Conservation (phyloP, 108 stramenopile species). For the Heterococcus sp. region DNA sequence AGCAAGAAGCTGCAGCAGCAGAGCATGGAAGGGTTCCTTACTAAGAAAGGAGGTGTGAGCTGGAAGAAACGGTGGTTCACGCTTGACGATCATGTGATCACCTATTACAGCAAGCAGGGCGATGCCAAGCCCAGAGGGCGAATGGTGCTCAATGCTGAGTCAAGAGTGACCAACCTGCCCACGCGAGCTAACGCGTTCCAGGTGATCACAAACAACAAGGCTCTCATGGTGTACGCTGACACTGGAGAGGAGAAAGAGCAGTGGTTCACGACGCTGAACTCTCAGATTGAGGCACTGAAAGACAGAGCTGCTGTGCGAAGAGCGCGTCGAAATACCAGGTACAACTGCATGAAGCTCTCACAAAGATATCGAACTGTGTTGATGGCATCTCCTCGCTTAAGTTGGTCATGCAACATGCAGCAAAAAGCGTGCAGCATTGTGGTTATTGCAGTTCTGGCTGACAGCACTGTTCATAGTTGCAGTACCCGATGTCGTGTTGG, state of each 20-base stretch:
- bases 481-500: background rate
- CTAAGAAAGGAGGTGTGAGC: constrained; percentile 48
- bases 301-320: constrained; percentile 12
- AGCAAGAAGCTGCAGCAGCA: background rate
- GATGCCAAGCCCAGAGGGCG: constrained; percentile 31
- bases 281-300: constrained; percentile 21
- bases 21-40: constrained; percentile 35
- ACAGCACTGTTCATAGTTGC: background rate
- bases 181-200: constrained; percentile 35
- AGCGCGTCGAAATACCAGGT: constrained; percentile 30
- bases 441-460: background rate
- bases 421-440: background rate
- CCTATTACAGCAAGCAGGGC: constrained; percentile 45
- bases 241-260: constrained; percentile 24
- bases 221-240: constrained; percentile 46
- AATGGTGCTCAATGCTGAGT: constrained; percentile 46
- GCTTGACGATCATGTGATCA: constrained; percentile 40
- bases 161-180: constrained; percentile 26
- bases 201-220: constrained; percentile 47
- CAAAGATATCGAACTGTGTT: too few relatives aligned
- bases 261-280: constrained; percentile 23
- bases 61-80: constrained; percentile 47
- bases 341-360: background rate
- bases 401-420: too few relatives aligned
- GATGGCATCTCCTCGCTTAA: too few relatives aligned